Evolutionary conservation across 2,329 filamentous ascomycete species (phyloP).

Genomic region (Sporothrix protearum): DNA sequence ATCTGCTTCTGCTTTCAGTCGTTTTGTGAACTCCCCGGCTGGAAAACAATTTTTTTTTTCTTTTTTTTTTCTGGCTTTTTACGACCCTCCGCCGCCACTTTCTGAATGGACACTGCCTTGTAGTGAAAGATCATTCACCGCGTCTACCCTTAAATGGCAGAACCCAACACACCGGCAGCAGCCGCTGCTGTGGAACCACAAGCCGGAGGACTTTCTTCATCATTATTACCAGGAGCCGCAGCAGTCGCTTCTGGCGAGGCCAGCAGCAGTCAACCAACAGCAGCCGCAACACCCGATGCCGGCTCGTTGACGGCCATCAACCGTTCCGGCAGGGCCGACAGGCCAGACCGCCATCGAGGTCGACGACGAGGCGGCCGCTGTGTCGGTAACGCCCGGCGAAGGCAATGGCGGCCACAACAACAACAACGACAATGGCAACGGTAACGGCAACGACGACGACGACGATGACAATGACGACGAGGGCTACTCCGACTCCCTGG

Average conservation of each 20-base stretch:
- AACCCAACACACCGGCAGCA: neutral
- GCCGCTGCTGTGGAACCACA: neutral
- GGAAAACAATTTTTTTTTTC: too few species aligned
- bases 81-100: too few species aligned
- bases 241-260: neutral
- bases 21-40: too few species aligned
- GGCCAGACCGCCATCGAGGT: slow-evolving; percentile 20
- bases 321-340: neutral
- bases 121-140: too few species aligned
- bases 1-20: too few species aligned
- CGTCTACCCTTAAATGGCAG: neutral
- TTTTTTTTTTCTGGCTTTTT: too few species aligned
- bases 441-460: too few species aligned
- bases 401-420: slow-evolving; percentile 24
- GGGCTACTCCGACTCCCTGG: slow-evolving; percentile 17
- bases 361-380: slow-evolving; percentile 21
- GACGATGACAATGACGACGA: slow-evolving; percentile 26
- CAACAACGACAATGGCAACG: too few species aligned
- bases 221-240: neutral
- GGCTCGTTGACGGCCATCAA: neutral
- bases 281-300: neutral
- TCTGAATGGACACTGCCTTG: too few species aligned
- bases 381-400: neutral
- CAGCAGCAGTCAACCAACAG: neutral
- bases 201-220: neutral